Evolutionary conservation across 1,139 yeast species (phyloP), one percentile per base, ranked within the genome.

Genomic region (Hansenula lynferdii): DNA sequence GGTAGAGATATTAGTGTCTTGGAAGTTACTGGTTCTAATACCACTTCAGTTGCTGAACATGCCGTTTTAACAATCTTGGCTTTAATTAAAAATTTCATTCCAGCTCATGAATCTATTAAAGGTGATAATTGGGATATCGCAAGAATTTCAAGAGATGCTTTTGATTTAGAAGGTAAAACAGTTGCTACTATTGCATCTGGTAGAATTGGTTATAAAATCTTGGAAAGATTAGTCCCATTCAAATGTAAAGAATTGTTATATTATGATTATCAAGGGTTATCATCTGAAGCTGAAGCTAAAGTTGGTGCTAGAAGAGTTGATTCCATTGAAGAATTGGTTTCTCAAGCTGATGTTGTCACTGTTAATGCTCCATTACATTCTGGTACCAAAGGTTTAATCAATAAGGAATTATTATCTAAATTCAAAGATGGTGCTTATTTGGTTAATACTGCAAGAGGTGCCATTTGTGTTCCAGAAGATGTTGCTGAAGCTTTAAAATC

Each of bases 391-490:
- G 89, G 89, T 25, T 65, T 84, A 44, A 72, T 84, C 64, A 73
- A 84, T 72, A 80, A 79, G 64, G 71, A 80, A 17, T 63, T 80
- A 49, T 67, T 84, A 44, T 70, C 85, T 49, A 76, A 81, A 58
- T 81, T 84, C 81, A 84, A 83, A 64, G 75, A 74, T 54, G 90
- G 90, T 36, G 75, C 94, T 14, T 77, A 83, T 70, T 68, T 84
- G 47, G 86, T 85, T 43, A 84, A 85, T 69, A 85, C 94, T 38
- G 94, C 95, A 15, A 75, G 95, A 59, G 94, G 94, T 45, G 92
- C 90, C 38, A 82, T 84, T 48, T 74, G 84, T 60, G 78, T 71
- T 40, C 81, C 78, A 36, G 71, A 84, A 49, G 94, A 78, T 51
- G 85, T 84, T 43, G 89, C 89, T 0, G 90, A 70, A 14, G 92